Evolutionary conservation across 2,329 filamentous ascomycete species (phyloP), one percentile per base, ranked within the genome.

Genomic region (Diplocarpon rosae): DNA sequence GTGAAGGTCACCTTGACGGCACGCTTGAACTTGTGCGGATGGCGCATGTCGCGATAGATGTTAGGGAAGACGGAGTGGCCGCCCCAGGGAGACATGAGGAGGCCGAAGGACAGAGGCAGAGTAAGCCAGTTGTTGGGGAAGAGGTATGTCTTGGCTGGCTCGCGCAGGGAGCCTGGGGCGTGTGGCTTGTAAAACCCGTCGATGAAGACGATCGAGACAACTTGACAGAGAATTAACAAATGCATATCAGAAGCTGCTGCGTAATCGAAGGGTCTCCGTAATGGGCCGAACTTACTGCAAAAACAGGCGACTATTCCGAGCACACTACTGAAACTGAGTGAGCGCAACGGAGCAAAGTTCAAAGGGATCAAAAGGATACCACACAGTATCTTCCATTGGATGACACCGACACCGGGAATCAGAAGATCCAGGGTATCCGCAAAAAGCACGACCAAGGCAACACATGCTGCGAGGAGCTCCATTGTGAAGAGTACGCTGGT

Each of bases 241-340:
- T 4, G 20, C 20, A 24, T 24, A 3, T 24, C 20, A 24, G 20
- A 36, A 30, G 27, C 13, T 8, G 9, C 9, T 17, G 14, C 12
- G 11, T 32, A 2, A 24, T 5, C 9, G 14, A 7, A 5, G 36
- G 17, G 6, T n/a, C 4, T 32, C 30, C 11, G 30, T 12, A 10
- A 9, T 14, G 30, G 10, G 30, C 11, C n/a, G 15, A 13, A 81
- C 84, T 70, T 69, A 90, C 85, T 95, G 58, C 80, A 80, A 53
- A 94, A 82, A 54, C 86, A 94, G 46, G 78, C 89, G 54, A 95
- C 69, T 42, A 98, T 94, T n/a, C 90, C 90, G 50, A 96, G 69
- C 46, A 96, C 80, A 61, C 87, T 94, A 20, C 87, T 95, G 58
- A 95, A 87, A 55, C 87, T 94, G 49, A 98, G 67, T 44, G 89